Evolutionary conservation across 2,329 filamentous ascomycete species (phyloP).

Genomic region (Claviceps sp.): DNA sequence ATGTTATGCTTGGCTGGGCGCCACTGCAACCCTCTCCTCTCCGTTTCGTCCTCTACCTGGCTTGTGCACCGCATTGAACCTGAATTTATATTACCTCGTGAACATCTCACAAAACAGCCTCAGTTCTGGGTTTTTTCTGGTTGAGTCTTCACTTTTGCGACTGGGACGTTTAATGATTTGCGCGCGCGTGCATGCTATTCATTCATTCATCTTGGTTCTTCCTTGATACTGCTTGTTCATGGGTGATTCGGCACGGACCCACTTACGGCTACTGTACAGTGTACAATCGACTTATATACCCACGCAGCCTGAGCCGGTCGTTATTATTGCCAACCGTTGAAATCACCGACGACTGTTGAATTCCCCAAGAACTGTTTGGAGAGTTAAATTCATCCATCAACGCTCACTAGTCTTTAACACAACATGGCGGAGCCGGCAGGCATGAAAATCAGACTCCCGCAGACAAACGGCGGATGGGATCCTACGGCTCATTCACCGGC

Average conservation of each 20-base stretch:
- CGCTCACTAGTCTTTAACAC: slow-evolving; percentile 1
- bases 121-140: not conserved
- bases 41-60: not conserved
- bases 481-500: slow-evolving; percentile 18
- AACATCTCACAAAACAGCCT: not conserved
- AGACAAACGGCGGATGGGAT: slow-evolving; percentile 13
- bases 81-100: too few species aligned
- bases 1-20: not conserved
- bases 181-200: not conserved
- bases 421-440: slow-evolving; percentile 20
- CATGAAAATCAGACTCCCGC: slow-evolving; percentile 16
- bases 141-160: not conserved
- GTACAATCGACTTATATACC: slow-evolving; percentile 1
- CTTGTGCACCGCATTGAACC: too few species aligned
- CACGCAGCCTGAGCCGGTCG: too few species aligned
- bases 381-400: not conserved
- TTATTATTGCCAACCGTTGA: too few species aligned
- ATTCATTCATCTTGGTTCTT: not conserved
- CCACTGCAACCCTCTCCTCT: not conserved
- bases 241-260: slow-evolving; percentile 1
- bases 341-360: too few species aligned
- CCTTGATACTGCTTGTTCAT: not conserved
- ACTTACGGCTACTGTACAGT: slow-evolving; percentile 1
- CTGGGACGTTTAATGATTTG: not conserved
- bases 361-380: too few species aligned